A percentile compares a stretch with the other conserved stretches of the same genome.
Conservation (phyloP, 176 grass and related monocot species). For the Aegilops sharonensis region DNA sequence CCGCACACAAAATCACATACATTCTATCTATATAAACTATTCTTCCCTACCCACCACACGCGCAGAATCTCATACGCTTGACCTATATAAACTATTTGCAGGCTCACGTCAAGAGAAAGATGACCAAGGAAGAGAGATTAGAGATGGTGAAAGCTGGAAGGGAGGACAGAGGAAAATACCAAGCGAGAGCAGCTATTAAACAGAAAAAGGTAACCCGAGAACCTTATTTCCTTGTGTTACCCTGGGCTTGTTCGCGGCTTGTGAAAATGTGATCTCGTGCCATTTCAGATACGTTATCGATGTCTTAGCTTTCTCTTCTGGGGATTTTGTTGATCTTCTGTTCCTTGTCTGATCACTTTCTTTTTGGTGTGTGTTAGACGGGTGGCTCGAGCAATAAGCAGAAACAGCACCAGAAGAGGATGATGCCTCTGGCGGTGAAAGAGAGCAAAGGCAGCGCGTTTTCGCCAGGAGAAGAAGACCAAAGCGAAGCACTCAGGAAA, state of each 20-base stretch:
- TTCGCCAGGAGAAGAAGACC: slow-evolving; percentile 62
- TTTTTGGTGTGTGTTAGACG: slow-evolving; percentile 37
- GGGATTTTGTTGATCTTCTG: background rate
- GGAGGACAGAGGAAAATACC: slow-evolving; percentile 76
- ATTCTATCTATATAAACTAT: background rate
- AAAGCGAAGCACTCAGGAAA: slow-evolving; percentile 49
- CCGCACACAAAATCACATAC: background rate
- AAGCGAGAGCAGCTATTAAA: slow-evolving; percentile 47
- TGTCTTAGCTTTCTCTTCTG: background rate
- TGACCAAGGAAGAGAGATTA: slow-evolving; percentile 69
- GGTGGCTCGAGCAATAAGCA: slow-evolving; percentile 82
- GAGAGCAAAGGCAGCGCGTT: slow-evolving; percentile 62
- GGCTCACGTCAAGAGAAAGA: slow-evolving; percentile 62
- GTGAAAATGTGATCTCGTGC: background rate
- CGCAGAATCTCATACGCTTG: background rate
- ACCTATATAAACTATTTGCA: slow-evolving; percentile 7
- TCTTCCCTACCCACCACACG: background rate
- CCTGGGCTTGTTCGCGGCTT: background rate
- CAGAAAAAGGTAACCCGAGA: slow-evolving; percentile 64
- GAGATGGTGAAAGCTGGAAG: slow-evolving; percentile 64
- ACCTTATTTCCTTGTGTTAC: background rate
- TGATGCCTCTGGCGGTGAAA: slow-evolving; percentile 74
- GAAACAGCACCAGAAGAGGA: slow-evolving; percentile 81
- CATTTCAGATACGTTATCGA: background rate
- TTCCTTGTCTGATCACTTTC: background rate